phyloP scores from a whole-genome alignment of 495 filamentous ascomycete genomes.

The Bombardia bombarda region DNA sequence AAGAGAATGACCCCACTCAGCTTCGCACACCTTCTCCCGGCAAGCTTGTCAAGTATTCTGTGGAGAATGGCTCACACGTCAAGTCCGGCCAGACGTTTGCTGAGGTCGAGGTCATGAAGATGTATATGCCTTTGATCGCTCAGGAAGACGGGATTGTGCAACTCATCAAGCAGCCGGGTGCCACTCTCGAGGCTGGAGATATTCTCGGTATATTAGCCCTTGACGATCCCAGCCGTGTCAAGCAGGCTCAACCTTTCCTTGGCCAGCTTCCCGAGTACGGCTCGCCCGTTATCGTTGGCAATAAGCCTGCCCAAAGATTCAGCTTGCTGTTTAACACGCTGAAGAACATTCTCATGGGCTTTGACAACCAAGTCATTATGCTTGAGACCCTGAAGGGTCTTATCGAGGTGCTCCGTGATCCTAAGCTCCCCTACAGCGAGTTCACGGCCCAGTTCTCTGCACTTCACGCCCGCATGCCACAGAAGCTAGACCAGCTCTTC shows the following conservation, averaged over 20 bases:
- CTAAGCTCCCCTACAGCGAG: slow-evolving; percentile 90
- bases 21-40: slow-evolving; percentile 90
- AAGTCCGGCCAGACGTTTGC: slow-evolving; percentile 89
- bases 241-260: slow-evolving; percentile 94
- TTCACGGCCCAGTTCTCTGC: slow-evolving; percentile 93
- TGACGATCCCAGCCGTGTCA: slow-evolving; percentile 92
- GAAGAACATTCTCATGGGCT: slow-evolving; percentile 83
- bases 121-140: slow-evolving; percentile 99
- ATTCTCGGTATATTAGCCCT: slow-evolving; percentile 96
- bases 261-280: slow-evolving; percentile 87
- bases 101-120: slow-evolving; percentile 99
- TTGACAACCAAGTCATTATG: slow-evolving; percentile 98
- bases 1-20: slow-evolving; percentile 98
- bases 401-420: slow-evolving; percentile 79
- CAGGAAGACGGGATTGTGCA: slow-evolving; percentile 96
- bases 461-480: slow-evolving; percentile 90
- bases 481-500: slow-evolving; percentile 77
- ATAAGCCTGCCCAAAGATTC: slow-evolving; percentile 88
- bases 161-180: slow-evolving; percentile 97
- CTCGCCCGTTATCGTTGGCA: slow-evolving; percentile 75
- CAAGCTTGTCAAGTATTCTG: slow-evolving; percentile 97
- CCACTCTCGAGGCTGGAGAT: slow-evolving; percentile 95
- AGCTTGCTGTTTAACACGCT: slow-evolving; percentile 67
- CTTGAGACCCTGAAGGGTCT: slow-evolving; percentile 77
- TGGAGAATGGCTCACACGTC: slow-evolving; percentile 94